Evolutionary conservation across 2,329 filamentous ascomycete genomes (phyloP), one percentile per base, ranked within the genome.

Genomic region (Xylaria digitata): DNA sequence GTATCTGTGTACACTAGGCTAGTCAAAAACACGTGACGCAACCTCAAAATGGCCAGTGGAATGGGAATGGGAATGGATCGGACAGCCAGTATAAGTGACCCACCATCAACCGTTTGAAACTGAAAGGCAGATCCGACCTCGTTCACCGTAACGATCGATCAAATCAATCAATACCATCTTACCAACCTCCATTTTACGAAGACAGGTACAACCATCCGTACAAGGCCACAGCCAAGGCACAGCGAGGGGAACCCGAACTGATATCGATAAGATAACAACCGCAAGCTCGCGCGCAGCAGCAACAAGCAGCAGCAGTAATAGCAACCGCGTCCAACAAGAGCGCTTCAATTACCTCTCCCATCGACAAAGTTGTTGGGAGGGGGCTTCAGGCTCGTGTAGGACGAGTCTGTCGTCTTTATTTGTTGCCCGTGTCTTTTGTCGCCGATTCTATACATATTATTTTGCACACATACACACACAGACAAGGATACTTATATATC

Each of bases 51-150:
- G n/a, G n/a, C n/a, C n/a, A n/a, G n/a, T n/a, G n/a, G n/a, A n/a
- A n/a, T n/a, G n/a, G n/a, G n/a, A n/a, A n/a, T n/a, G n/a, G n/a
- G n/a, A n/a, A n/a, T n/a, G n/a, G n/a, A 26, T 26, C 26, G 26
- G 26, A 26, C 30, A 17, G 19, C 6, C 7, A 21, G 30, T n/a
- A 7, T 15, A 43, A 40, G 4, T 19, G 45, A 53, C 65, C 66
- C 56, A 57, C 66, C 45, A 26, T n/a, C 40, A 61, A 70, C 68
- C 68, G 68, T 70, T 70, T 68, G 40, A 70, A 70, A 70, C 68
- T 65, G 59, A 66, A 13, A 50, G 55, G 42, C 9, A 59, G 15
- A 42, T 13, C 11, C 59, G 65, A 63, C 65, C 62, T 67, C 55
- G 17, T 48, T 55, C 50, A 68, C 65, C 61, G 65, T 68, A 61